Percentiles rank a stretch among this genome's conserved stretches.
These are phyloP conservation scores for Phellinidium pouzarii DNA, from an alignment of 1,284 basidiomycete species.

Conservation along the genomic window DNA sequence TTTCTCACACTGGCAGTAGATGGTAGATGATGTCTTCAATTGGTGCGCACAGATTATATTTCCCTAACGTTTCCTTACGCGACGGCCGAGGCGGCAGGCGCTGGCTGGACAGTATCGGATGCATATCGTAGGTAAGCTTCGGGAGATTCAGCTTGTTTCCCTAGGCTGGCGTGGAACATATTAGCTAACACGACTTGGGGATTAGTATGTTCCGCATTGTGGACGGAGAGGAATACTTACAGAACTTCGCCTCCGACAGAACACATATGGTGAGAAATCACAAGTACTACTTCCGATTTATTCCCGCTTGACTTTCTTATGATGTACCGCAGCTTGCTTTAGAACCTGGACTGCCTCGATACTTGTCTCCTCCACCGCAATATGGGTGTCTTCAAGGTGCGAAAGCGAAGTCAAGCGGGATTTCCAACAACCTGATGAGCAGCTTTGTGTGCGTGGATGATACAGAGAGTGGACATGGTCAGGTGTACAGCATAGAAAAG, in stretches of 20 bases:
- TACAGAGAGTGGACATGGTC: constrained; percentile 30
- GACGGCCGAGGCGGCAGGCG: not conserved
- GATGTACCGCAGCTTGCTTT: not conserved
- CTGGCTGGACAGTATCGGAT: constrained; percentile 23
- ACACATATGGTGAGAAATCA: constrained; percentile 60
- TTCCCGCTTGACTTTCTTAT: not conserved
- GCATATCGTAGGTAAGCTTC: constrained; percentile 11
- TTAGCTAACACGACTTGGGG: too few relatives aligned
- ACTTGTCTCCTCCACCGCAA: constrained; percentile 39
- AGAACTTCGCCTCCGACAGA: constrained; percentile 68
- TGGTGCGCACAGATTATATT: constrained; percentile 11
- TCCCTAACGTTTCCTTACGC: constrained; percentile 16
- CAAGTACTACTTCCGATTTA: constrained; percentile 2
- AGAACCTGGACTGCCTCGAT: constrained; percentile 12
- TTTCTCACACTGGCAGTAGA: not conserved
- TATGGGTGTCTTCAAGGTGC: constrained; percentile 48
- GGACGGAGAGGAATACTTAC: constrained; percentile 42
- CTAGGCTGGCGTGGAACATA: too few relatives aligned
- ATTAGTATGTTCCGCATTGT: constrained; percentile 42
- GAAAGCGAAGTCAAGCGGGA: constrained; percentile 33
- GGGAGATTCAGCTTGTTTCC: too few relatives aligned
- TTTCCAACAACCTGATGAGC: constrained; percentile 54
- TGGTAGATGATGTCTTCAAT: not conserved
- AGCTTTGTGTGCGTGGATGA: constrained; percentile 50
- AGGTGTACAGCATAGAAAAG: constrained; percentile 25